Evolutionary conservation across 2,329 filamentous ascomycete genomes (phyloP), one percentile per base, ranked within the genome.

Genomic region (Arthrobotrys sinensis): DNA sequence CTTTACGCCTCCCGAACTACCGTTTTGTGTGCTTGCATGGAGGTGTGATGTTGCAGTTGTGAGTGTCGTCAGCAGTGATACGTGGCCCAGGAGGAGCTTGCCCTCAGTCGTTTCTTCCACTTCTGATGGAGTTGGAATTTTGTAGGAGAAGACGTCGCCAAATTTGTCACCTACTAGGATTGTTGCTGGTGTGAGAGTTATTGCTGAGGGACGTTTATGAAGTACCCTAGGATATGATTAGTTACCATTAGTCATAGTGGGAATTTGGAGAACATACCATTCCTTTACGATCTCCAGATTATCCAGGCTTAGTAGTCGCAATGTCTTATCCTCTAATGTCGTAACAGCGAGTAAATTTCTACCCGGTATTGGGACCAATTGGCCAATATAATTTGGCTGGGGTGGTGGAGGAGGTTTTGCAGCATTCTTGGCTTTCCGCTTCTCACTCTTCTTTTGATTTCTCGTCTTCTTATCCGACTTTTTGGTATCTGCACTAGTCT

Each of bases 91-190:
- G 6, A 97, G 86, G 0, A 91, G 85, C 91, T 90, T 45, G 91
- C 90, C 14, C 89, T 91, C 64, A 88, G 85, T 75, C 85, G 85
- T 84, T 88, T 90, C 76, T 89, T 90, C 36, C 87, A 85, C 10
- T 5, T 69, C 72, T n/a, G 67, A 55, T 50, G 69, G 16, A 7
- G 43, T 14, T 43, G 70, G 63, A 3, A 67, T 48, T 16, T 21
- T 50, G 99, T 75, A 85, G 10, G 92, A 89, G 85, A 97, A 98
- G 78, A 97, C 95, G 84, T 99, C 96, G 80, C 96, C 96, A 82
- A 98, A 98, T 84, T 99, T 99, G 86, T 99, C 96, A 65, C 90
- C 95, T 79, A 90, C 90, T 73, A 98, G 85, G 80, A 99, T 93
- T 7, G 90, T 92, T 50, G 88, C 87, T 79, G 89, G 88, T 83